Evolutionary conservation across 257 asterid genomes (phyloP).

Genomic region (Plantago ovata): DNA sequence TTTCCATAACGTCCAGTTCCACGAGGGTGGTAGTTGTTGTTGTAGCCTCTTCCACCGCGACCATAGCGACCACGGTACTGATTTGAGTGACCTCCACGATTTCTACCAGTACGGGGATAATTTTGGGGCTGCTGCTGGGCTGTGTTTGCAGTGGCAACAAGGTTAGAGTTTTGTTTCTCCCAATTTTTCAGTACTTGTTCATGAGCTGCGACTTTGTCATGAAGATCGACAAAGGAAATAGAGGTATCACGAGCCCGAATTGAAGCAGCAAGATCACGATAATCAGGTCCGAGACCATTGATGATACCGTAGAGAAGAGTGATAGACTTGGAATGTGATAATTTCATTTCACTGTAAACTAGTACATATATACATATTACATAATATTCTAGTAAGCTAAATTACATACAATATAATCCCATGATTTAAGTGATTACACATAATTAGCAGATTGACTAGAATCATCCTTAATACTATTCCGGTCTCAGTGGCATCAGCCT

Average conservation of each 20-base stretch:
- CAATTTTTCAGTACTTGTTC: not conserved
- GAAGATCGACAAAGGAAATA: not conserved
- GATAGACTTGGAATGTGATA: too few species aligned
- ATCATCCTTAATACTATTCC: too few species aligned
- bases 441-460: too few species aligned
- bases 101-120: too few species aligned
- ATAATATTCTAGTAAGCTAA: too few species aligned
- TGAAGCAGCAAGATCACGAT: not conserved
- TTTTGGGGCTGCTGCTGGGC: not conserved
- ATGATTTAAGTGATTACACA: too few species aligned
- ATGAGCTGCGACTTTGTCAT: not conserved
- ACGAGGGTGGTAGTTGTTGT: not conserved
- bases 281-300: not conserved
- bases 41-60: not conserved
- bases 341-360: too few species aligned
- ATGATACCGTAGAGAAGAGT: too few species aligned
- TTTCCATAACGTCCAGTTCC: not conserved
- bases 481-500: not conserved
- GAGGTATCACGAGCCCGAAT: not conserved
- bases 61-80: not conserved
- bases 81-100: not conserved
- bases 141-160: not conserved
- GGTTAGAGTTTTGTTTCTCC: not conserved
- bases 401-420: too few species aligned
- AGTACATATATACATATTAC: too few species aligned